Percentiles rank a stretch among this genome's conserved stretches.
Evolutionary conservation across 139 green algal genomes (phyloP).

Genomic region (Ettlia oleoabundans): DNA sequence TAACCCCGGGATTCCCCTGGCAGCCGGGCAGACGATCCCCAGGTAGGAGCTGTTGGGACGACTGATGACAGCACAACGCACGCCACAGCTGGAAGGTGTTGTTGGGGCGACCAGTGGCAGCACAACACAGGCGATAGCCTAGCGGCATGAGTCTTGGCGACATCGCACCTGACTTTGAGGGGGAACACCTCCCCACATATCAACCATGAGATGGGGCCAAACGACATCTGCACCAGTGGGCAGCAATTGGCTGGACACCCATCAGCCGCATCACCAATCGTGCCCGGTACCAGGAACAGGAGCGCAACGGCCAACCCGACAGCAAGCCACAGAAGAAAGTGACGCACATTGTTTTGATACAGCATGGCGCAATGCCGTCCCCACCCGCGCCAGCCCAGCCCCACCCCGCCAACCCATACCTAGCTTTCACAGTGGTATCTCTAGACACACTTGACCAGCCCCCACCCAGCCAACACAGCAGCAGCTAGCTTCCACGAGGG

Average conservation of each 20-base stretch:
- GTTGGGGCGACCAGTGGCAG: not conserved
- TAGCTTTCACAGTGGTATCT: not conserved
- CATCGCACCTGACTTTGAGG: constrained; percentile 63
- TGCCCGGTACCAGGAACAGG: not conserved
- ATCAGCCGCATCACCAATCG: not conserved
- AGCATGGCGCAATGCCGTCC: no score
- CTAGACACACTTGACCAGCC: not conserved
- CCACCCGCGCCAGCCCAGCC: not conserved
- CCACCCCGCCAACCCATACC: not conserved
- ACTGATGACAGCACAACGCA: no score
- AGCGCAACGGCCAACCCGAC: not conserved
- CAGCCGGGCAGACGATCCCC: no score
- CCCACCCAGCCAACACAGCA: not conserved
- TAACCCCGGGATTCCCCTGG: no score
- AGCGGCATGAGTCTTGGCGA: not conserved
- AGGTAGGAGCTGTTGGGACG: no score
- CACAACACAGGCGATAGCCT: not conserved
- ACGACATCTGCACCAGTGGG: constrained; percentile 68
- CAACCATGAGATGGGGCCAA: constrained; percentile 92
- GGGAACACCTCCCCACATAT: constrained; percentile 93
- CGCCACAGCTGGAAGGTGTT: no score
- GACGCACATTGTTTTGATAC: no score
- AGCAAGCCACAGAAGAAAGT: no score
- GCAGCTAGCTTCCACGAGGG: not conserved
- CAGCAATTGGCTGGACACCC: not conserved